These are phyloP conservation scores for Jimgerdemannia lactiflua DNA, from an alignment of 192 early-diverging fungal genomes.

Conservation along the genomic window DNA sequence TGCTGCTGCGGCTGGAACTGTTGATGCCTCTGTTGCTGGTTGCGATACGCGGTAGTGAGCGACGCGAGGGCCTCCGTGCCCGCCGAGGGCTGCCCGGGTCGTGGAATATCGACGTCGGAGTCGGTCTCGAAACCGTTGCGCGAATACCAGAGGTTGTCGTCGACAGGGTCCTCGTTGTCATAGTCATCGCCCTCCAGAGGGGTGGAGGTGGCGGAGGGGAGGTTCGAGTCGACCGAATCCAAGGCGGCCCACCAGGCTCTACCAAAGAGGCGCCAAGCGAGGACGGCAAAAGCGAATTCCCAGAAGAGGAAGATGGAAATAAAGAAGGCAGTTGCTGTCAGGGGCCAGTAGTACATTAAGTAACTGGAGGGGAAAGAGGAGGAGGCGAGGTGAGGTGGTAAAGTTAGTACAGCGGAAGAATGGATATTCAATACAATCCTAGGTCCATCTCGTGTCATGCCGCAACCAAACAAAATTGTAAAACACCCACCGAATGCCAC, in stretches of 20 bases:
- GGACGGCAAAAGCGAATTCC: slow-evolving; percentile 39
- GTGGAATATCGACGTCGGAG: background rate
- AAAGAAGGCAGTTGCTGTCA: slow-evolving; percentile 35
- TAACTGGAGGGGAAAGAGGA: slow-evolving; percentile 19
- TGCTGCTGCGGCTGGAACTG: background rate
- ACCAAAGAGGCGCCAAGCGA: slow-evolving; percentile 32
- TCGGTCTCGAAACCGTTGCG: background rate
- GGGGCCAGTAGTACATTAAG: slow-evolving; percentile 45
- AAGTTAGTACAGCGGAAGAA: too few relatives aligned
- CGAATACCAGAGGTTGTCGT: background rate
- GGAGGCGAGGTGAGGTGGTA: background rate
- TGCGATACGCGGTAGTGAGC: background rate
- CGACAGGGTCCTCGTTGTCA: background rate
- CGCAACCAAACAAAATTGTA: background rate
- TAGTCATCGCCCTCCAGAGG: background rate
- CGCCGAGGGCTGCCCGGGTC: background rate
- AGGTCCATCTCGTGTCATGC: too few relatives aligned
- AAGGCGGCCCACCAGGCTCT: background rate
- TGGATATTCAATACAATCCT: too few relatives aligned
- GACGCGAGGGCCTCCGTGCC: background rate
- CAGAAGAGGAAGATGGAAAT: slow-evolving; percentile 38
- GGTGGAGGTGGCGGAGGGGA: background rate
- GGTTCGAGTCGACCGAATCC: background rate
- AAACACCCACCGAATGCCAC: slow-evolving; percentile 45
- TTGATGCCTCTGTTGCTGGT: background rate